A percentile compares a stretch with the other conserved stretches of the same genome.
Conservation (phyloP, 129 eudicot species). For the Silybum marianum region DNA sequence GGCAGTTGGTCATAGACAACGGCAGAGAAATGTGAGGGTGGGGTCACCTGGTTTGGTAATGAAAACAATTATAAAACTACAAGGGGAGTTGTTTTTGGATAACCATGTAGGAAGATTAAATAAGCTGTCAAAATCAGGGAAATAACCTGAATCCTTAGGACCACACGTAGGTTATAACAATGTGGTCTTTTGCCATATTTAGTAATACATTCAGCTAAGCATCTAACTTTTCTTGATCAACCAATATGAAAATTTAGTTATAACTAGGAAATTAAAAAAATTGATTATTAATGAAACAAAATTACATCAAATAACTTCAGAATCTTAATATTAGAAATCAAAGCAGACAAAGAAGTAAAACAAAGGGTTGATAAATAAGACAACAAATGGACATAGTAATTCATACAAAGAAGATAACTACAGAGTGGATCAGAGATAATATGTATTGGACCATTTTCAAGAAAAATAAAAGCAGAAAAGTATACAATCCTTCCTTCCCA, state of each 20-base stretch:
- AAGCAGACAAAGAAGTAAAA: slow-evolving; percentile 1
- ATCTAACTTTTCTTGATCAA: neutral
- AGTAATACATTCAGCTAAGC: neutral
- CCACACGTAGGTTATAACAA: neutral
- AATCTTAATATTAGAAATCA: neutral
- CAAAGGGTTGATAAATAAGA: slow-evolving; percentile 1
- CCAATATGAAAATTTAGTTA: neutral
- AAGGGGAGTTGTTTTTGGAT: neutral
- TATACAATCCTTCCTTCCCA: neutral
- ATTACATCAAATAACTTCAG: neutral
- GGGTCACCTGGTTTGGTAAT: slow-evolving; percentile 1
- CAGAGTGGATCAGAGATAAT: slow-evolving; percentile 4
- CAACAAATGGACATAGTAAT: neutral
- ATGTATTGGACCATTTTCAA: neutral
- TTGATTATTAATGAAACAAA: slow-evolving; percentile 2
- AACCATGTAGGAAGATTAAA: neutral
- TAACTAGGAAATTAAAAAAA: neutral
- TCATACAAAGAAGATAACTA: slow-evolving; percentile 11
- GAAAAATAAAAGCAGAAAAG: neutral
- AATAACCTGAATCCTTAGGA: neutral
- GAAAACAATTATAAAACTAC: slow-evolving; percentile 5
- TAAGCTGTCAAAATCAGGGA: neutral
- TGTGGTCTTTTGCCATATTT: slow-evolving; percentile 7
- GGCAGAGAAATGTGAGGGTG: neutral
- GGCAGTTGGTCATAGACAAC: neutral